Evolutionary conservation across 352 stramenopile species (phyloP), one percentile per base, ranked within the genome.

Genomic region (Phytopythium litorale): DNA sequence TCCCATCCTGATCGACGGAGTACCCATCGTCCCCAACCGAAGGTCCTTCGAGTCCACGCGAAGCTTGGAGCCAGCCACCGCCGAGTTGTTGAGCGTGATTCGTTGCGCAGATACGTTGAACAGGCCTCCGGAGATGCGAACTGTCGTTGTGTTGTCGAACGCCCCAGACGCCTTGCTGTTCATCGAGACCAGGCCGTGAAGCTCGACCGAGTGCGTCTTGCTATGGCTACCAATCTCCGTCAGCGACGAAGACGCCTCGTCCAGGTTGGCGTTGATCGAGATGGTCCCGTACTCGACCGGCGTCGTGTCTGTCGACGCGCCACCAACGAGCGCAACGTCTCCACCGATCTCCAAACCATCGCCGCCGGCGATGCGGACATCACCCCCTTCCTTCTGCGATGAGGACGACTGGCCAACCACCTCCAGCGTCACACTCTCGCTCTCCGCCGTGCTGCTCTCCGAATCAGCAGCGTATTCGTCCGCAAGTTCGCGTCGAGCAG

Each of bases 151-250:
- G 50, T 81, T 79, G 32, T 84, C 73, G 9, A 68, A 64, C 16
- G 48, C 62, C 12, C 70, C 65, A 28, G 58, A 62, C 38, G 57
- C 49, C 23, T 80, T 74, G 18, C 62, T 58, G 46, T 91, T 94
- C 46, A 94, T 74, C 0, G 70, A 64, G 7, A 94, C 70, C 21
- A 79, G 45, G 0, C 82, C 82, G 30, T 89, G 70, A 43, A 92
- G 56, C 3, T 73, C 73, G 7, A 92, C 80, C n/a, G 67, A 30
- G 45, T 92, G 82, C 0, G 64, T 72, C 19, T 58, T 51, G 33
- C 79, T 74, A 25, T 87, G 71, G 5, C 75, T 82, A 37, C 82
- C 82, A 38, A 92, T 89, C 55, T 84, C 77, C 0, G 80, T 92
- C 28, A 72, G 35, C 7, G 82, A 91, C n/a, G 60, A 62, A 1